Evolutionary conservation across 768 basidiomycete genomes (phyloP), one percentile per base, ranked within the genome.

Genomic region (Cyclocybe cylindracea): DNA sequence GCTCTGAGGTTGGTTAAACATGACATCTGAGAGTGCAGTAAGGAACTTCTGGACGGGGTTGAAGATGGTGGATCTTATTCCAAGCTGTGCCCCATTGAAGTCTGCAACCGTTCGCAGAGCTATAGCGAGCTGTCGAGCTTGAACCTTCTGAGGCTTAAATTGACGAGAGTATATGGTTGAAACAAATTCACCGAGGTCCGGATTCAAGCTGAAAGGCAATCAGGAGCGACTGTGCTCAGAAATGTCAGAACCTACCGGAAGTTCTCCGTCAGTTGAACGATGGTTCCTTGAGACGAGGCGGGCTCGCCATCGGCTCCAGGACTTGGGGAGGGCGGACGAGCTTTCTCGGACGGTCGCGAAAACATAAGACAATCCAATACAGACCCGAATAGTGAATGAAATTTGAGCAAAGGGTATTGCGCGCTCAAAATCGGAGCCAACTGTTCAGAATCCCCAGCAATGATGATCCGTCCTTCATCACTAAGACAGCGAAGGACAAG

Each of bases 371-470:
- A 72, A 51, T 82, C 80, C 24, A 80, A 61, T 6, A 78, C 69
- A 34, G 78, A 79, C 36, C 79, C 78, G 63, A 80, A 80, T 0
- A 82, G 56, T 5, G 67, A 57, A 24, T 67, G 61, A 6, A 65
- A 65, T 49, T 68, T 72, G 41, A 72, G 56, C 9, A 67, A 62
- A 2, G 78, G 79, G 57, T 81, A 81, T 53, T 74, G 67, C 7
- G 72, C 78, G 43, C 67, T 71, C 40, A 79, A 56, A 34, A 81
- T 81, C 4, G 79, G 78, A 4, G 78, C 78, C 7, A 82, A 60
- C 54, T 80, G 79, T 50, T 80, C 76, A 0, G 77, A 78, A 57
- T 82, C 79, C 9, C 79, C 79, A 16, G 79, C 77, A 41, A 80
- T 65, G 16, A 82, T 69, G 16, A 82, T 70, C 16, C 74, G 68